Percentiles rank a stretch among this genome's conserved stretches.
These are phyloP conservation scores for Zoysia pacifica DNA, from an alignment of 176 grass and related monocot genomes.

Conservation along the genomic window DNA sequence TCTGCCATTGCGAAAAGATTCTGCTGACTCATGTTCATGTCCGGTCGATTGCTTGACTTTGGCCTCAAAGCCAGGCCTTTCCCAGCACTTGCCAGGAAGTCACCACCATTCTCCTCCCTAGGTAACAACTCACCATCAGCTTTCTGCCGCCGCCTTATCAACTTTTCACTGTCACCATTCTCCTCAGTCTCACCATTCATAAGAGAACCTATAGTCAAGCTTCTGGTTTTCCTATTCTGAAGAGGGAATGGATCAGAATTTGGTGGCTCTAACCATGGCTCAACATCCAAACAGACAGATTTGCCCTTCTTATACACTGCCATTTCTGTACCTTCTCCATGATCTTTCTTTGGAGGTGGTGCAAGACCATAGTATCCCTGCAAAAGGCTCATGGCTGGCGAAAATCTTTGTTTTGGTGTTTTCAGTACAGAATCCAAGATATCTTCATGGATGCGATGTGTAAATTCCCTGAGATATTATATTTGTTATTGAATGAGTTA, in stretches of 20 bases:
- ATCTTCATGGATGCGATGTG: slow-evolving; percentile 60
- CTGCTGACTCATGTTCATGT: slow-evolving; percentile 66
- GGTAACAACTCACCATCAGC: slow-evolving; percentile 62
- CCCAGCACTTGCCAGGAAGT: slow-evolving; percentile 56
- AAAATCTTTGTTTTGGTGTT: slow-evolving; percentile 64
- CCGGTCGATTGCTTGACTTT: slow-evolving; percentile 57
- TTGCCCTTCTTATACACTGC: slow-evolving; percentile 53
- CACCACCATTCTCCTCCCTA: slow-evolving; percentile 63
- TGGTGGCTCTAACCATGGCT: slow-evolving; percentile 53
- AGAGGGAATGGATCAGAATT: slow-evolving; percentile 61
- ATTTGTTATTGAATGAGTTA: slow-evolving; percentile 35
- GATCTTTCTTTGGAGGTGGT: slow-evolving; percentile 55
- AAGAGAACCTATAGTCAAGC: slow-evolving; percentile 40
- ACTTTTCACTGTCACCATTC: slow-evolving; percentile 59
- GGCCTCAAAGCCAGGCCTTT: slow-evolving; percentile 80
- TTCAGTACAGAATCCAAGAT: slow-evolving; percentile 77
- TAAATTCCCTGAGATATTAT: slow-evolving; percentile 66
- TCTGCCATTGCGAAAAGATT: slow-evolving; percentile 64
- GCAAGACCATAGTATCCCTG: slow-evolving; percentile 91
- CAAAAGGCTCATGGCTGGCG: slow-evolving; percentile 87
- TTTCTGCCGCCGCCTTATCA: slow-evolving; percentile 69
- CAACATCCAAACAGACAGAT: slow-evolving; percentile 60
- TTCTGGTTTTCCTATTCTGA: slow-evolving; percentile 63
- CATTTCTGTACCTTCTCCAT: slow-evolving; percentile 56
- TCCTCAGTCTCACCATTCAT: slow-evolving; percentile 62